phyloP scores from a whole-genome alignment of 371 early-diverging fungal species.

The Rhizomucor miehei region DNA sequence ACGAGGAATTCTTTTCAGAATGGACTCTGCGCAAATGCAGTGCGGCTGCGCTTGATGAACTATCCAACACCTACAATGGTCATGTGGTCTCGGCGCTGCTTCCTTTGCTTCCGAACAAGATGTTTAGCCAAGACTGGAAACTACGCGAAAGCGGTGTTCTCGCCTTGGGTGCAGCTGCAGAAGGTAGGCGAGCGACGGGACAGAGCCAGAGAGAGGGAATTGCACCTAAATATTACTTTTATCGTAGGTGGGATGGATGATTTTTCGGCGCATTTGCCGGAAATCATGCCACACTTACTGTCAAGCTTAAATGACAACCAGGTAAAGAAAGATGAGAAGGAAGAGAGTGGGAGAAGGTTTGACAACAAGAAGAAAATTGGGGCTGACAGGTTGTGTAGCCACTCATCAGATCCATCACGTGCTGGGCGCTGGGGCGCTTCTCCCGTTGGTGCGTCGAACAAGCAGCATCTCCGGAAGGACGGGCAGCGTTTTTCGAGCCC shows the following conservation, averaged over 20 bases:
- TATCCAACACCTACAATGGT: constrained; percentile 77
- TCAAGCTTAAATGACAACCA: constrained; percentile 71
- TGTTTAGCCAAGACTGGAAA: constrained; percentile 84
- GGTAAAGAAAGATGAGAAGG: constrained; percentile 31
- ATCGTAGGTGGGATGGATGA: constrained; percentile 64
- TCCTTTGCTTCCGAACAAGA: constrained; percentile 74
- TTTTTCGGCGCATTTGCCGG: constrained; percentile 85
- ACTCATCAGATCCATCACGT: constrained; percentile 89
- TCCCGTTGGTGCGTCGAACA: constrained; percentile 79
- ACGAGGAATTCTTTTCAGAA: constrained; percentile 84
- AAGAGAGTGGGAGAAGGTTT: not conserved
- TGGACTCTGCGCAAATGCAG: constrained; percentile 97
- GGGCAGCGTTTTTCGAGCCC: constrained; percentile 74
- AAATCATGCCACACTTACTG: constrained; percentile 79
- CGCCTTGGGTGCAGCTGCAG: constrained; percentile 94
- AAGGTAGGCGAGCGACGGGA: constrained; percentile 56
- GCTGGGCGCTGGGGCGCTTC: constrained; percentile 95
- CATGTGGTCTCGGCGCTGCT: constrained; percentile 72
- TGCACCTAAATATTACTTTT: not conserved
- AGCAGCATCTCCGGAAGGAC: constrained; percentile 49
- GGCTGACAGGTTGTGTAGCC: constrained; percentile 46
- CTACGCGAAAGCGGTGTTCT: constrained; percentile 89
- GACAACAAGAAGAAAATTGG: not conserved
- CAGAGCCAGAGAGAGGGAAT: not conserved
- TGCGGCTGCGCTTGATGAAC: constrained; percentile 89